Evolutionary conservation across 148 eudicot species (phyloP), one percentile per base, ranked within the genome.

Genomic region (Nepenthes mirabilis): DNA sequence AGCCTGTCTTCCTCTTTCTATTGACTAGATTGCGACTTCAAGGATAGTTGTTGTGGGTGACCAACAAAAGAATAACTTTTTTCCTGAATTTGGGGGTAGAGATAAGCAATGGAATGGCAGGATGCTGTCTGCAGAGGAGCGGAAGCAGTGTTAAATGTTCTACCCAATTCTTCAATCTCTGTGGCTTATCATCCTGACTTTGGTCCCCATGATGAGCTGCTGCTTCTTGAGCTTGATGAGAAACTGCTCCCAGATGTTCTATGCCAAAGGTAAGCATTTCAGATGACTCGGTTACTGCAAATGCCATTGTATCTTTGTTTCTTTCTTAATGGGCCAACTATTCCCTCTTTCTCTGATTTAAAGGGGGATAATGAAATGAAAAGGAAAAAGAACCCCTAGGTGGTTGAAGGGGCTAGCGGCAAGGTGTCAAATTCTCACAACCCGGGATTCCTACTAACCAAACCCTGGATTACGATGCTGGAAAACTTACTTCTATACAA

Each of bases 171-270:
- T 11, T 73, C 89, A 43, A 66, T 93, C 35, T 70, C 88, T 52
- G 70, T 93, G 52, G 74, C 85, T 51, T 93, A 88, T 79, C 87
- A 93, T 74, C 72, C 74, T 62, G 76, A 70, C 14, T 93, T 85
- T 65, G 98, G 95, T 63, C 78, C 88, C 60, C 96, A 86, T 68
- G 79, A 86, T 36, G 95, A 93, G 68, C 60, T 93, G 14, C 66
- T 86, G 57, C 95, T 93, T 56, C 82, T 93, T 33, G 98, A 93
- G 77, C 59, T 93, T 14, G 96, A 93, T 71, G 96, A 93, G 50
- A 93, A 88, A 78, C 80, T 88, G 72, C 82, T 93, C 59, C 80
- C 91, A n/a, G 94, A 88, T 69, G 72, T 93, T 34, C 80, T 88
- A 51, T 54, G 70, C 49, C 73, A 82, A 64, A 86, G 90, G 98